These are phyloP conservation scores for Maudiozyma bulderi DNA, from an alignment of 805 yeast species.

Conservation along the genomic window DNA sequence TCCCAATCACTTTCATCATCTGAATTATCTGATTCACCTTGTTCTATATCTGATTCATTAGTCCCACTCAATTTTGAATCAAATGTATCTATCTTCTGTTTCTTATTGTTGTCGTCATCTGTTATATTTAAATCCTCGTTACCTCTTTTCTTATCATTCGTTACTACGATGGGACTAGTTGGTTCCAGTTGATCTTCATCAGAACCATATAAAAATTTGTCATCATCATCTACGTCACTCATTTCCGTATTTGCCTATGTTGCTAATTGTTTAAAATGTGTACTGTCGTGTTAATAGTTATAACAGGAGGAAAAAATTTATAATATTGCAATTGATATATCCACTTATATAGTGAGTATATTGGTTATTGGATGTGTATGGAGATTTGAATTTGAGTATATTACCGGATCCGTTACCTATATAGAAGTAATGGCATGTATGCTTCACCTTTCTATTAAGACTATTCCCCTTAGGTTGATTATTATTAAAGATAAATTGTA, in stretches of 20 bases:
- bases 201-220: slow-evolving; percentile 28
- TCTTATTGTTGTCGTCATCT: slow-evolving; percentile 3
- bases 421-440: too few species aligned
- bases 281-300: too few species aligned
- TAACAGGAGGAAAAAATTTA: too few species aligned
- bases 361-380: too few species aligned
- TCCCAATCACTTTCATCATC: slow-evolving; percentile 41
- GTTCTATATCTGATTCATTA: not conserved
- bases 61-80: not conserved
- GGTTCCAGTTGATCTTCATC: slow-evolving; percentile 16
- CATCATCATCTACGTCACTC: slow-evolving; percentile 27
- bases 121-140: not conserved
- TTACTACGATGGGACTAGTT: not conserved
- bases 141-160: not conserved
- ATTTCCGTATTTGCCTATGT: slow-evolving; percentile 15
- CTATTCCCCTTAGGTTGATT: too few species aligned
- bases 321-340: too few species aligned
- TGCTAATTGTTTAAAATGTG: too few species aligned
- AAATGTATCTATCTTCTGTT: not conserved
- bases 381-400: too few species aligned
- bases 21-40: slow-evolving; percentile 7
- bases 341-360: too few species aligned
- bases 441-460: too few species aligned
- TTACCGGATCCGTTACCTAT: too few species aligned
- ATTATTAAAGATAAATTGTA: too few species aligned